phyloP scores from a whole-genome alignment of 257 asterid species.

The Hygrophila difformis region DNA sequence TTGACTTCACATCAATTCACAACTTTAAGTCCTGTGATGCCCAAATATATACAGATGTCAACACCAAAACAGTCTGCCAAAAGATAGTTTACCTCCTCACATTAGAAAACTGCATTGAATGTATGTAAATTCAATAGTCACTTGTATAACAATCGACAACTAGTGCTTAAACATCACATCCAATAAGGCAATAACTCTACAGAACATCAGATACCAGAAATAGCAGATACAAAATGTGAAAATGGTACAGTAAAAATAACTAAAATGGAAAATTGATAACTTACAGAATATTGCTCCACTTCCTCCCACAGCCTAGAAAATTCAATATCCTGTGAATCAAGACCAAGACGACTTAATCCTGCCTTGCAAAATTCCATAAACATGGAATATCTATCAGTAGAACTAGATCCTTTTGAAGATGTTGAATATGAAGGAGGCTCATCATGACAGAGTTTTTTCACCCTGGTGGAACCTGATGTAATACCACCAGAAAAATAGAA shows the following conservation, averaged over 20 bases:
- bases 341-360: constrained; percentile 60
- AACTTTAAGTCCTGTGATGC: not conserved
- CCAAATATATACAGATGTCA: not conserved
- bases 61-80: not conserved
- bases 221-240: constrained; percentile 3
- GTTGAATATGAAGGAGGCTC: constrained; percentile 15
- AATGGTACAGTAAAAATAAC: constrained; percentile 6
- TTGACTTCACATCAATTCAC: too few species aligned
- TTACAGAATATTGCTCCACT: constrained; percentile 53
- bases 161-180: too few species aligned
- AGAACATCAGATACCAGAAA: too few species aligned
- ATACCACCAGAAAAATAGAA: constrained; percentile 6
- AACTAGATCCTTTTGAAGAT: constrained; percentile 15
- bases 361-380: constrained; percentile 62
- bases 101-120: too few species aligned
- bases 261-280: too few species aligned
- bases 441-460: constrained; percentile 16
- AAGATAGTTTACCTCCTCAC: too few species aligned
- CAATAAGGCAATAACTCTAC: too few species aligned
- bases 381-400: constrained; percentile 34
- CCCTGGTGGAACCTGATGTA: constrained; percentile 35
- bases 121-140: too few species aligned
- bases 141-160: too few species aligned
- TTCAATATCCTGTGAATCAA: constrained; percentile 39
- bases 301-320: constrained; percentile 54